Conservation (phyloP, 1,284 basidiomycete genomes). For the Cutaneotrichosporon sp. region DNA sequence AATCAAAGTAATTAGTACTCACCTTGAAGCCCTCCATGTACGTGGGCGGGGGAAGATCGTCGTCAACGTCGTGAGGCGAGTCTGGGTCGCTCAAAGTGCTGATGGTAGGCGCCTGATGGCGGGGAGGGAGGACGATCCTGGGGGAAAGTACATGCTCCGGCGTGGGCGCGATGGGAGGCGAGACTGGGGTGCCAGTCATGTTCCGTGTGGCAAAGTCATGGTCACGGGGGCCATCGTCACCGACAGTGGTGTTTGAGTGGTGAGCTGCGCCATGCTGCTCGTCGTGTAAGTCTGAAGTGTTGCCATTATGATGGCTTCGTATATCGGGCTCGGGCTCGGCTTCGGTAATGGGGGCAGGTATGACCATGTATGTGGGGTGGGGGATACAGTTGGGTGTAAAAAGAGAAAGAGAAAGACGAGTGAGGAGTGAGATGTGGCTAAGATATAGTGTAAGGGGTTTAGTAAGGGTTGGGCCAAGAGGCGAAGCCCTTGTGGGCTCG, state of each 20-base stretch:
- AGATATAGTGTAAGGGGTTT: not conserved
- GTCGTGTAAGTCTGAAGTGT: conserved; percentile 3
- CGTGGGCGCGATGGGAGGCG: conserved; percentile 8
- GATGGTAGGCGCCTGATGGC: conserved; percentile 3
- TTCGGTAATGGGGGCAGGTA: conserved; percentile 21
- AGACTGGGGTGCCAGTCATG: conserved; percentile 3
- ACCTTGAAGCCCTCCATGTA: conserved; percentile 22
- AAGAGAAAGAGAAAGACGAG: conserved; percentile 1
- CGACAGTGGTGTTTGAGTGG: not conserved
- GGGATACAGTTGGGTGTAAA: conserved; percentile 4
- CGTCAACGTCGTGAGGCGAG: not conserved
- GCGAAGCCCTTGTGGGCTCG: no score
- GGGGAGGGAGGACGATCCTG: not conserved
- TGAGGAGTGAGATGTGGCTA: not conserved
- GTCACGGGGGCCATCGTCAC: conserved; percentile 1
- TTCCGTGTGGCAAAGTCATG: conserved; percentile 12
- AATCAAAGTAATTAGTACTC: not conserved
- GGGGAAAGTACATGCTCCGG: not conserved
- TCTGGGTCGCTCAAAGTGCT: conserved; percentile 13
- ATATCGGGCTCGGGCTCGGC: conserved; percentile 31
- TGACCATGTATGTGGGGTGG: conserved; percentile 20
- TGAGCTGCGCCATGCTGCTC: not conserved
- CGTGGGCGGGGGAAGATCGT: conserved; percentile 14
- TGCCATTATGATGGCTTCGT: conserved; percentile 22
- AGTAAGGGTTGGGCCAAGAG: not conserved